Evolutionary conservation across 106 monocot genomes (phyloP).

Genomic region (Allium sativum): DNA sequence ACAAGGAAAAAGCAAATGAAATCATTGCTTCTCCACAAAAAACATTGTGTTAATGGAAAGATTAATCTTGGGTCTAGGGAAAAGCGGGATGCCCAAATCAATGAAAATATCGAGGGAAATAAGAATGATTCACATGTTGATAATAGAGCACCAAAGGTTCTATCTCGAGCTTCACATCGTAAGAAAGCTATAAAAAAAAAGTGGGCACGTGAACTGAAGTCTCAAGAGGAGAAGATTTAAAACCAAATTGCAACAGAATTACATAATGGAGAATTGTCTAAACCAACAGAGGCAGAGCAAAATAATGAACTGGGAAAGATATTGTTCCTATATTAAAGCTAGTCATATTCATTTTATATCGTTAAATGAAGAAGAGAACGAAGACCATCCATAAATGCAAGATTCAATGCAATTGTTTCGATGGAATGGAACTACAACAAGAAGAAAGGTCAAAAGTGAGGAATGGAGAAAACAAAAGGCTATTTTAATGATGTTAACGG

Average conservation of each 20-base stretch:
- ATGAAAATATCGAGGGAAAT: constrained; percentile 6
- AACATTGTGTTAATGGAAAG: no score
- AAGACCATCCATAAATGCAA: neutral
- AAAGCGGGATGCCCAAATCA: constrained; percentile 8
- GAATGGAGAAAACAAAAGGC: constrained; percentile 26
- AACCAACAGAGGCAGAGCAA: constrained; percentile 8
- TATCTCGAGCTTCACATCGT: constrained; percentile 62
- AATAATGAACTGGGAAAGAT: constrained; percentile 19
- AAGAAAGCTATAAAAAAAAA: constrained; percentile 51
- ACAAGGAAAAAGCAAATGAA: no score
- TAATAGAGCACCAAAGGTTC: constrained; percentile 13
- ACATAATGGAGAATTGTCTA: neutral
- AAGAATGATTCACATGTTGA: neutral
- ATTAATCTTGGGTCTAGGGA: no score
- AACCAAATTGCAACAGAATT: neutral
- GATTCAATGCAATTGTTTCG: constrained; percentile 18
- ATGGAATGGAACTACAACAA: constrained; percentile 91
- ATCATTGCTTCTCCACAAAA: no score
- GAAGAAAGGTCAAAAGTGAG: constrained; percentile 93
- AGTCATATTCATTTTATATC: constrained; percentile 73
- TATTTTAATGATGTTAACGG: constrained; percentile 10
- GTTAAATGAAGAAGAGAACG: constrained; percentile 2
- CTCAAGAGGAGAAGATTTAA: constrained; percentile 11
- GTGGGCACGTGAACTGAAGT: constrained; percentile 22
- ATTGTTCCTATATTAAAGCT: constrained; percentile 59